Conservation (phyloP, 768 basidiomycete genomes). For the Artomyces pyxidatus region DNA sequence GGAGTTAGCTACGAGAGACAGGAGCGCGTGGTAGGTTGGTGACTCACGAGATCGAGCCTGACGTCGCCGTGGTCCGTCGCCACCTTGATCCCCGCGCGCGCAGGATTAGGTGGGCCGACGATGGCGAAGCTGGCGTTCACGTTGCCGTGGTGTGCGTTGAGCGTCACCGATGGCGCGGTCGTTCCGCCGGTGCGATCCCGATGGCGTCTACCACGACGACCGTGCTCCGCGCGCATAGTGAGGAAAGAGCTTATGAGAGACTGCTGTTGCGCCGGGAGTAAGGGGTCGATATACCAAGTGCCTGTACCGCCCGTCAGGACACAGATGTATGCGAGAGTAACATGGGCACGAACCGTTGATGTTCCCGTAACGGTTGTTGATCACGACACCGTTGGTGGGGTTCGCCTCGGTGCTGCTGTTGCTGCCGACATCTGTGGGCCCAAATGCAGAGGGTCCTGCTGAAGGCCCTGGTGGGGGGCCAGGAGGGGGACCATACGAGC, state of each 20-base stretch:
- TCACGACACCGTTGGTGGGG: slow-evolving; percentile 9
- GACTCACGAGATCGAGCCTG: slow-evolving; percentile 9
- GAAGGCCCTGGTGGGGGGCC: not conserved
- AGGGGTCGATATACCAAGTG: slow-evolving; percentile 10
- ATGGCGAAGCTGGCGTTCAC: slow-evolving; percentile 5
- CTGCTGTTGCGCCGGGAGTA: not conserved
- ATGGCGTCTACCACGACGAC: not conserved
- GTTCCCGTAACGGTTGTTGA: not conserved
- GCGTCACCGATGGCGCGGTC: not conserved
- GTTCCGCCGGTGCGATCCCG: not conserved
- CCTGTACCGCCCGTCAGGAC: slow-evolving; percentile 4
- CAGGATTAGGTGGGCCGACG: slow-evolving; percentile 2
- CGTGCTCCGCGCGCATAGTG: not conserved
- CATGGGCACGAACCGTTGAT: slow-evolving; percentile 8
- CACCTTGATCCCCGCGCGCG: slow-evolving; percentile 7
- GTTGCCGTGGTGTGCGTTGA: slow-evolving; percentile 7
- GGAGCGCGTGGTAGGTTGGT: not conserved
- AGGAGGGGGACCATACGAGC: too few species aligned
- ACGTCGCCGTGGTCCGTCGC: slow-evolving; percentile 4
- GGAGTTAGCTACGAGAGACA: not conserved
- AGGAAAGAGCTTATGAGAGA: slow-evolving; percentile 4
- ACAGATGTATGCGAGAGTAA: too few species aligned
- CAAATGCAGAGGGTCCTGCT: not conserved
- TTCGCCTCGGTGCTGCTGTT: not conserved
- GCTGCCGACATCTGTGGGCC: too few species aligned